Percentiles rank a stretch among this genome's conserved stretches.
phyloP scores from a whole-genome alignment of 768 basidiomycete species.

The Tricholoma matsutake region DNA sequence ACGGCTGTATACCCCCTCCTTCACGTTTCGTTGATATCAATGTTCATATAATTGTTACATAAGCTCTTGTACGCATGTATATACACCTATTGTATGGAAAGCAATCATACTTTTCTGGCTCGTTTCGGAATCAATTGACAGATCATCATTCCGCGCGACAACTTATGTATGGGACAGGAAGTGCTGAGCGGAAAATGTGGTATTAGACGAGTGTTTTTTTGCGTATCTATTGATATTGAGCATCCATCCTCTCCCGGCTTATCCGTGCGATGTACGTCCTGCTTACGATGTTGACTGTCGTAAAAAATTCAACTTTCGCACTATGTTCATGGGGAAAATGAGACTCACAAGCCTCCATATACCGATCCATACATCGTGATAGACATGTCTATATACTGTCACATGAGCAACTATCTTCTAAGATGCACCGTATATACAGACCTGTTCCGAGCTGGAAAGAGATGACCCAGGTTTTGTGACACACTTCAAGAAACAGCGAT shows the following conservation, averaged over 20 bases:
- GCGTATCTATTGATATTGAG: slow-evolving; percentile 10
- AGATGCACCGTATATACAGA: slow-evolving; percentile 23
- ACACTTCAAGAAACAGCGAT: slow-evolving; percentile 77
- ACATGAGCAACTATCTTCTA: slow-evolving; percentile 1
- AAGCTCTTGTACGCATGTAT: background rate
- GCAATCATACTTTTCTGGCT: background rate
- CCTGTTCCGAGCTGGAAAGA: slow-evolving; percentile 72
- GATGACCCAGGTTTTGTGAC: slow-evolving; percentile 71
- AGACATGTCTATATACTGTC: slow-evolving; percentile 58
- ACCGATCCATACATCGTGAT: slow-evolving; percentile 72
- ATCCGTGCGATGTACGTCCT: slow-evolving; percentile 62
- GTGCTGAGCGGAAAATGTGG: background rate
- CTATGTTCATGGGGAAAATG: background rate
- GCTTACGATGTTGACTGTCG: slow-evolving; percentile 76
- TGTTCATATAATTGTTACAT: slow-evolving; percentile 1
- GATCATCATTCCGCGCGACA: background rate
- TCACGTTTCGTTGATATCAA: background rate
- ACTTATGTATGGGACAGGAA: background rate
- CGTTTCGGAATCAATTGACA: background rate
- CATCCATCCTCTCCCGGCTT: slow-evolving; percentile 46
- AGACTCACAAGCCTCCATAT: slow-evolving; percentile 80
- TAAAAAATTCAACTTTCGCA: slow-evolving; percentile 1
- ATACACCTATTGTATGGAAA: background rate
- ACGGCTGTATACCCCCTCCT: background rate
- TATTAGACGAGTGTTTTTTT: background rate